Evolutionary conservation across 2,329 filamentous ascomycete species (phyloP).

Genomic region (Curvularia sp.): DNA sequence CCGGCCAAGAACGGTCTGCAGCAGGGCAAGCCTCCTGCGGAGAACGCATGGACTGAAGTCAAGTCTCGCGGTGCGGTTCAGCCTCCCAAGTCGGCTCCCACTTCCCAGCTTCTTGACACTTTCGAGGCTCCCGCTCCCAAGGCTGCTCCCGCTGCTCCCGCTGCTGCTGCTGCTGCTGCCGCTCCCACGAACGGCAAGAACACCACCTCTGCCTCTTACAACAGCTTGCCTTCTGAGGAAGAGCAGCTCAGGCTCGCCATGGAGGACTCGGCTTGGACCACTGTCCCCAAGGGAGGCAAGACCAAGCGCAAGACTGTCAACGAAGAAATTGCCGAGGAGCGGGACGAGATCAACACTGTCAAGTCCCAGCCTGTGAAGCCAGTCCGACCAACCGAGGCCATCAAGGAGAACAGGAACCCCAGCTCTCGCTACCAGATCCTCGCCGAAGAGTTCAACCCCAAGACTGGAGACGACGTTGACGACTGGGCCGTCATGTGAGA

Average conservation of each 20-base stretch:
- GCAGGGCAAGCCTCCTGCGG: constrained; percentile 55
- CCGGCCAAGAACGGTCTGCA: constrained; percentile 78
- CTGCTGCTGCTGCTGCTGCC: no score
- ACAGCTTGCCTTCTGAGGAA: constrained; percentile 64
- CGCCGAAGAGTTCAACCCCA: constrained; percentile 33
- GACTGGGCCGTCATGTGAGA: constrained; percentile 52
- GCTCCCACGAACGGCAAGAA: constrained; percentile 50
- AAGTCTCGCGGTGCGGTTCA: constrained; percentile 33
- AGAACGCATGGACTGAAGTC: constrained; percentile 62
- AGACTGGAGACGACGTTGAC: constrained; percentile 48
- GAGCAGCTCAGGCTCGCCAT: constrained; percentile 63
- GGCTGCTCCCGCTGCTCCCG: background rate
- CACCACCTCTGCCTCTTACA: constrained; percentile 53
- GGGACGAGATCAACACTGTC: constrained; percentile 27
- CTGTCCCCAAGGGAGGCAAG: constrained; percentile 63
- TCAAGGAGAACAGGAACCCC: constrained; percentile 40
- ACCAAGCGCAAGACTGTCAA: constrained; percentile 59
- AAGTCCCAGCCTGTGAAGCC: constrained; percentile 31
- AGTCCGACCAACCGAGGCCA: constrained; percentile 31
- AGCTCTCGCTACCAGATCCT: constrained; percentile 43
- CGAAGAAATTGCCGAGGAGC: constrained; percentile 54
- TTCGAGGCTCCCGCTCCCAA: constrained; percentile 53
- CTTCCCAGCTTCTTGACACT: constrained; percentile 56
- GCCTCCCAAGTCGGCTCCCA: constrained; percentile 30
- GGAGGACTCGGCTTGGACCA: constrained; percentile 64